These are phyloP conservation scores for Lipomyces mesembrius DNA, from an alignment of 805 yeast species.

Conservation along the genomic window DNA sequence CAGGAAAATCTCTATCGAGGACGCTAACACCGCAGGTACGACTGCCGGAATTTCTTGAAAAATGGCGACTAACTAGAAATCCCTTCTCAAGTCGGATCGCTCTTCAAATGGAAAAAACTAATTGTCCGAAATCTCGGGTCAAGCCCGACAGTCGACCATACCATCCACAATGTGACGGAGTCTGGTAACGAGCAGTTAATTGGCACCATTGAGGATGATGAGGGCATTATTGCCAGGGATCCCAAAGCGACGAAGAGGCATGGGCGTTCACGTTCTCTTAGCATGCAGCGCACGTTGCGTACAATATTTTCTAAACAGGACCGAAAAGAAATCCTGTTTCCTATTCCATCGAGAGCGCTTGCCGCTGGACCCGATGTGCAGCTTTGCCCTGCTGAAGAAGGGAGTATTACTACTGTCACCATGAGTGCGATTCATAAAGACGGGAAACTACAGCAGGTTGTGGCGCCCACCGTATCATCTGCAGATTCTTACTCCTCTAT, in stretches of 20 bases:
- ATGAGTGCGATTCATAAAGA: not conserved
- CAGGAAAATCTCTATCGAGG: not conserved
- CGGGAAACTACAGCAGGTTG: not conserved
- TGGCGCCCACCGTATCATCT: not conserved
- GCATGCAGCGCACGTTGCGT: not conserved
- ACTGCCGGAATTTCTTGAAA: not conserved
- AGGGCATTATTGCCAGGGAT: not conserved
- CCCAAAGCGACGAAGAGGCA: not conserved
- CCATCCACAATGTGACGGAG: not conserved
- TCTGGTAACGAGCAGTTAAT: not conserved
- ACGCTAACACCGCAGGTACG: not conserved
- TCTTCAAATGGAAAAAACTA: not conserved
- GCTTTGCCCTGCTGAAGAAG: not conserved
- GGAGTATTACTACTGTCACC: not conserved
- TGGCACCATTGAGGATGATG: not conserved
- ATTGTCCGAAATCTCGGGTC: not conserved
- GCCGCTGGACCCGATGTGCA: not conserved
- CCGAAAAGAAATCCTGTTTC: not conserved
- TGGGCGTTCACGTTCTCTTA: not conserved
- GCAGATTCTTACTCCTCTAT: not conserved
- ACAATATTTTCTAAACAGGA: not conserved
- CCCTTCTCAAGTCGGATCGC: not conserved
- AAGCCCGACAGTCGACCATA: not conserved
- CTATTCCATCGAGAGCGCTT: not conserved
- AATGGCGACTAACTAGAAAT: not conserved